phyloP scores from a whole-genome alignment of 2,329 filamentous ascomycete genomes.

The Scorias spongiosa region DNA sequence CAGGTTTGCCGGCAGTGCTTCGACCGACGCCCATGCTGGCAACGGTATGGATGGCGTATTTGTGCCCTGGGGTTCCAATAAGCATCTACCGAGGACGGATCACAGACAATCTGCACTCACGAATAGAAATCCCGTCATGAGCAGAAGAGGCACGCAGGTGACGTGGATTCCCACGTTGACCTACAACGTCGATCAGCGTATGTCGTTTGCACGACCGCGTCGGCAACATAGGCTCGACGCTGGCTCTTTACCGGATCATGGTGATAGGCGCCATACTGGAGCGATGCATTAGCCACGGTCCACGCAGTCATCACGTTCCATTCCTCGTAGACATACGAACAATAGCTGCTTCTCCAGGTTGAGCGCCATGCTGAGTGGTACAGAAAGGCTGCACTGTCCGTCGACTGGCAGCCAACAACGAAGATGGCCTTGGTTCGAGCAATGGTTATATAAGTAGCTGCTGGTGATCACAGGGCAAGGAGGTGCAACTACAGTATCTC shows the following conservation, averaged over 20 bases:
- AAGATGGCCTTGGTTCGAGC: too few relatives aligned
- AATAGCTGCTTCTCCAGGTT: constrained; percentile 69
- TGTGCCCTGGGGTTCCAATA: constrained; percentile 30
- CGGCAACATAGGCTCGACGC: background rate
- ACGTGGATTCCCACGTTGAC: constrained; percentile 69
- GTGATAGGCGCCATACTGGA: constrained; percentile 71
- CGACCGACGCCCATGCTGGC: constrained; percentile 37
- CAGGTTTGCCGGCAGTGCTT: constrained; percentile 44
- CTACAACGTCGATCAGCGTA: constrained; percentile 25
- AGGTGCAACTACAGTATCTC: too few relatives aligned
- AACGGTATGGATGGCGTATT: constrained; percentile 40
- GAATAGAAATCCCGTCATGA: constrained; percentile 56
- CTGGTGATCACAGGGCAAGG: too few relatives aligned
- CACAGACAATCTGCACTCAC: constrained; percentile 34
- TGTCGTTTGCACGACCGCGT: constrained; percentile 2
- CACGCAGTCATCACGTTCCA: background rate
- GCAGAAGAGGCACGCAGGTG: constrained; percentile 60
- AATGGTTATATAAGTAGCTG: too few relatives aligned
- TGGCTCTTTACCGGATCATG: constrained; percentile 43
- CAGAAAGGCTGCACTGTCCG: too few relatives aligned
- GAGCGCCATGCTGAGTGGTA: constrained; percentile 33
- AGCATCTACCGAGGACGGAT: background rate
- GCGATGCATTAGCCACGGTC: constrained; percentile 4
- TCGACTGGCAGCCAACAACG: too few relatives aligned
- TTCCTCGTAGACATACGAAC: constrained; percentile 46